Evolutionary conservation across 768 basidiomycete species (phyloP), one percentile per base, ranked within the genome.

Genomic region (Tulasnella sp.): DNA sequence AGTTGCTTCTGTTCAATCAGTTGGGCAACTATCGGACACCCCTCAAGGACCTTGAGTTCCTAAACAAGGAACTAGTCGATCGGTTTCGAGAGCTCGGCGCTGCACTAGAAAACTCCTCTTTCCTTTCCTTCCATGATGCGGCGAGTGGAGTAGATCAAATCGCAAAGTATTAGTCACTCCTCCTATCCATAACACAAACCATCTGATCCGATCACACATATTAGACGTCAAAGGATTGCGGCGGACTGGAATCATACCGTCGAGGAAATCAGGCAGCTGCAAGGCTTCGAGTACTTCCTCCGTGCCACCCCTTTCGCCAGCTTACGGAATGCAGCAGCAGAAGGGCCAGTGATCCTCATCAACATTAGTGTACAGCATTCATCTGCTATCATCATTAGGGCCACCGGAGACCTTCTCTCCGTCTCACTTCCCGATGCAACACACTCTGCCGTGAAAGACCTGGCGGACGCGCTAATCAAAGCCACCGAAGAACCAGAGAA

Each of bases 281-380:
- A 34, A 3, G 59, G 32, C 9, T 60, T 60, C 21, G 52, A 55
- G 41, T 15, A 27, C 4, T 60, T 60, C 51, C 51, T 60, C 50
- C 38, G 38, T 15, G 30, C 41, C 30, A 38, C 34, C 3, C 34
- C 59, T 4, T 60, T 55, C 38, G 38, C 51, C 24, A 32, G 41
- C 26, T 13, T 60, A 2, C 23, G 29, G 19, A 19, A 60, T 26
- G 59, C 52, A 15, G 30, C 59, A 11, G 7, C 11, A 3, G 50
- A 53, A 17, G 59, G 59, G 8, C 59, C 59, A 8, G 59, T 60
- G 2, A 30, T 60, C 7, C 24, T 52, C 4, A 26, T 52, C 34
- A 52, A 52, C 51, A 52, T 52, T 19, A 19, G 30, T 19, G 8
- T 5, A 13, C 51, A 19, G 7, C 9, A 24, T 19, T 52, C 51